These are phyloP conservation scores for Boletus reticulatus DNA, from an alignment of 768 basidiomycete genomes.

Conservation along the genomic window DNA sequence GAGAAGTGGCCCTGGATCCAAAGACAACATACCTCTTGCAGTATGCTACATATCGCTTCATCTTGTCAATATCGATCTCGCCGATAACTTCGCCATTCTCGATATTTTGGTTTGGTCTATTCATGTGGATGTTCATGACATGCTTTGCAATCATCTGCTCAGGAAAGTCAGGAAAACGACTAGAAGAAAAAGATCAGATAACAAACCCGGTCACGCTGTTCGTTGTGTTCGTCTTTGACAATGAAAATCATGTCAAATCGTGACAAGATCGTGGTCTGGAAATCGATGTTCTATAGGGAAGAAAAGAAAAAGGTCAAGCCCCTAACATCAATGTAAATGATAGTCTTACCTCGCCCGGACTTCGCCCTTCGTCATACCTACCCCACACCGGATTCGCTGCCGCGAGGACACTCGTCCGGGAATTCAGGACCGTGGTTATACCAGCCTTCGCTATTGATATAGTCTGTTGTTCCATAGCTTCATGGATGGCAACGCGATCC, in stretches of 20 bases:
- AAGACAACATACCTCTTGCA: conserved; percentile 74
- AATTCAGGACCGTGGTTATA: conserved; percentile 96
- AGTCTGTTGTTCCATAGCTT: conserved; percentile 99
- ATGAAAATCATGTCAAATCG: conserved; percentile 99
- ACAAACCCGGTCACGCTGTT: conserved; percentile 81
- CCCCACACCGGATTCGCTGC: conserved; percentile 99
- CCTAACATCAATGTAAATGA: not conserved
- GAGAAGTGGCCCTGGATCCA: not conserved
- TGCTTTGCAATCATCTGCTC: conserved; percentile 91
- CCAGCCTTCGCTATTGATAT: conserved; percentile 99
- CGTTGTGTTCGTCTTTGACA: conserved; percentile 97
- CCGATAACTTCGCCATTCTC: conserved; percentile 70
- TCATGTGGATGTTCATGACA: conserved; percentile 99
- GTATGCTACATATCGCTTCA: conserved; percentile 96
- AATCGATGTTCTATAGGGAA: conserved; percentile 75
- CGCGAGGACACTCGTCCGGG: conserved; percentile 91
- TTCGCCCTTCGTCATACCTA: conserved; percentile 93
- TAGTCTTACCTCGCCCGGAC: conserved; percentile 79
- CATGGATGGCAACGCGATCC: conserved; percentile 97
- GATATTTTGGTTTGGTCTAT: conserved; percentile 63
- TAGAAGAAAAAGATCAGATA: not conserved
- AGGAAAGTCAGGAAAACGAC: not conserved
- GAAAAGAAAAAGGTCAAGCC: not conserved
- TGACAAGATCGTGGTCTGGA: conserved; percentile 96
- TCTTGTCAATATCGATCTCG: conserved; percentile 95